These are phyloP conservation scores for Phoenix dactylifera DNA, from an alignment of 176 grass and related monocot genomes.

Conservation along the genomic window DNA sequence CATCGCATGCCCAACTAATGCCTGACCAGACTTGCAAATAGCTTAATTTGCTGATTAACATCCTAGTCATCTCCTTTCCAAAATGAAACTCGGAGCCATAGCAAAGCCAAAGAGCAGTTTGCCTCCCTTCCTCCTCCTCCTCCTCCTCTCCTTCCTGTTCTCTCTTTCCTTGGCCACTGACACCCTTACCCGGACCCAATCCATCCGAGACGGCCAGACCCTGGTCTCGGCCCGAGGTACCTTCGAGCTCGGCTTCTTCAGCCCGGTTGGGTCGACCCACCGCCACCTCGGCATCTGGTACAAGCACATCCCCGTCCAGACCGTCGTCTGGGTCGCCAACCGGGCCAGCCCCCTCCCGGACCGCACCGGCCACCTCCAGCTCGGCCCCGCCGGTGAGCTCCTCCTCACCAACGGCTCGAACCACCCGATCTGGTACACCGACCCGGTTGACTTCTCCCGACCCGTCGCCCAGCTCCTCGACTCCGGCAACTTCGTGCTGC, in stretches of 20 bases:
- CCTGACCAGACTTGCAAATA: no score
- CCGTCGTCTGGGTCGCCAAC: conserved; percentile 81
- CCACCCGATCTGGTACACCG: conserved; percentile 30
- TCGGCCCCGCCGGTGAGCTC: conserved; percentile 29
- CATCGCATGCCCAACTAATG: no score
- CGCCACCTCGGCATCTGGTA: conserved; percentile 76
- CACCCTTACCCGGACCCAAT: conserved; percentile 2
- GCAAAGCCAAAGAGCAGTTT: no score
- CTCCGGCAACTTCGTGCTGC: conserved; percentile 50
- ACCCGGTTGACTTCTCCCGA: neutral
- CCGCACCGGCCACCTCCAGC: conserved; percentile 3
- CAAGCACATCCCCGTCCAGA: conserved; percentile 21
- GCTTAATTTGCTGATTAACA: no score
- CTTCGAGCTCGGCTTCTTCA: conserved; percentile 72
- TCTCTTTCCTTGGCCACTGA: conserved; percentile 8
- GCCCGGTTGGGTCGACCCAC: conserved; percentile 4
- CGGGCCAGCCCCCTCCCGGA: conserved; percentile 26
- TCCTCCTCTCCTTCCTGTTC: conserved; percentile 7
- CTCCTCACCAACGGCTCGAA: conserved; percentile 19
- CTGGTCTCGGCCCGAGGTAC: conserved; percentile 31
- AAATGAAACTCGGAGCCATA: no score
- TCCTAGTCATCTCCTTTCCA: no score
- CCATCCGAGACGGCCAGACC: conserved; percentile 29
- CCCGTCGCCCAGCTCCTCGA: conserved; percentile 42
- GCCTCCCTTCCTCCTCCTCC: conserved; percentile 14